A percentile compares a stretch with the other conserved stretches of the same genome.
Conservation (phyloP, 2,329 filamentous ascomycete genomes). For the Coniochaeta prunicola region DNA sequence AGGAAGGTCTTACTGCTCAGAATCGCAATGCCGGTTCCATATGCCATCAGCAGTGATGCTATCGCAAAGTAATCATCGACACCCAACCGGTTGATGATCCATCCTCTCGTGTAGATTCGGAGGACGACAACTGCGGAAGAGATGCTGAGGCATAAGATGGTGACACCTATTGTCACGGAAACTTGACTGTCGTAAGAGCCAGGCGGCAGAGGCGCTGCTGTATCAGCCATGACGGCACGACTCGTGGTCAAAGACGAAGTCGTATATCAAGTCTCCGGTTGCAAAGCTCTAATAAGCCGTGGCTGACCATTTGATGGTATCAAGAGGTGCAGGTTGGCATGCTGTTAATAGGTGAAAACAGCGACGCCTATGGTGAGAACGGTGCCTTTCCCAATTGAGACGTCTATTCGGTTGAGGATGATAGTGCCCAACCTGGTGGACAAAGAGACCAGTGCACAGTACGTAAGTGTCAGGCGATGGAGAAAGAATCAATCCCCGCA, state of each 20-base stretch:
- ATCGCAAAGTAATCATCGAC: not conserved
- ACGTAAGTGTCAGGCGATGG: not conserved
- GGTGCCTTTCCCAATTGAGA: not conserved
- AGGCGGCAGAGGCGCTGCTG: not conserved
- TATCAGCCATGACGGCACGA: not conserved
- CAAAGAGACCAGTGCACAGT: too few relatives aligned
- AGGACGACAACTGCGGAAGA: not conserved
- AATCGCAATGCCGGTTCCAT: constrained; percentile 10
- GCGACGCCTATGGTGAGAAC: not conserved
- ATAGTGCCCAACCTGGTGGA: too few relatives aligned
- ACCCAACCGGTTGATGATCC: not conserved
- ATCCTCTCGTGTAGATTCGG: not conserved
- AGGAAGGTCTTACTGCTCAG: constrained; percentile 2
- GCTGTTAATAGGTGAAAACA: not conserved
- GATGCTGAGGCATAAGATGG: not conserved
- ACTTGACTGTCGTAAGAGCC: not conserved
- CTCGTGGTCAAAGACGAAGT: not conserved
- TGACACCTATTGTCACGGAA: not conserved
- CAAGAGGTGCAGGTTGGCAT: not conserved
- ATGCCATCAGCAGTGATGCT: not conserved
- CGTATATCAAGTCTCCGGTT: not conserved
- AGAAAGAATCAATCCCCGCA: not conserved
- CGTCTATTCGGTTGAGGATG: too few relatives aligned
- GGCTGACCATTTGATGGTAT: not conserved
- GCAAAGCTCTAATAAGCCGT: not conserved